Evolutionary conservation across 2,329 filamentous ascomycete genomes (phyloP).

Genomic region (Pseudocercospora eumusae): DNA sequence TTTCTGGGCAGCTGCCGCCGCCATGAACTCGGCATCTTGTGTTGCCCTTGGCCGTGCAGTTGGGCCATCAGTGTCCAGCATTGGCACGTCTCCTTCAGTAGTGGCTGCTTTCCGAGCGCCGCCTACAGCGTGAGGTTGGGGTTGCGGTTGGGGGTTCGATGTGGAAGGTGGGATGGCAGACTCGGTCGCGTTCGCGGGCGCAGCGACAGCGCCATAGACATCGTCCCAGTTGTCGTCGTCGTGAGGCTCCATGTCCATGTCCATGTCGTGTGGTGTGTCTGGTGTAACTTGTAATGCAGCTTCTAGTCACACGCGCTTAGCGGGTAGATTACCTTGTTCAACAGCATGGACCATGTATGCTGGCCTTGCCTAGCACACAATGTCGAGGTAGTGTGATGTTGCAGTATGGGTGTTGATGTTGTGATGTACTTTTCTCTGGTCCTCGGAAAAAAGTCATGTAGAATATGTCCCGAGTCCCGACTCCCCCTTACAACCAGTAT

Average conservation of each 20-base stretch:
- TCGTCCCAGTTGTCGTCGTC: constrained; percentile 39
- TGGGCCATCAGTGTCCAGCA: constrained; percentile 13
- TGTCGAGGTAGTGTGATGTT: background rate
- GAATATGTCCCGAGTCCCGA: too few species aligned
- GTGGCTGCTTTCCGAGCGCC: background rate
- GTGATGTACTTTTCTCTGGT: background rate
- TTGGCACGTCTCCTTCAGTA: constrained; percentile 11
- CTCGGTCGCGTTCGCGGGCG: constrained; percentile 1
- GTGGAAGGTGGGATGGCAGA: background rate
- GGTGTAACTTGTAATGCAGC: constrained; percentile 40
- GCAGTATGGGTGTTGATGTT: background rate
- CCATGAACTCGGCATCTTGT: constrained; percentile 47
- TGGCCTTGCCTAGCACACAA: constrained; percentile 7
- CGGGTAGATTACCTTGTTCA: constrained; percentile 32
- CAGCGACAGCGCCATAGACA: constrained; percentile 29
- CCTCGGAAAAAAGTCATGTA: background rate
- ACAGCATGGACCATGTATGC: constrained; percentile 6
- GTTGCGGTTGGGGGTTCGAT: too few species aligned
- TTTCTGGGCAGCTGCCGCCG: constrained; percentile 49
- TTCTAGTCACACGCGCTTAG: constrained; percentile 47
- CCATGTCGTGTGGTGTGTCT: constrained; percentile 34
- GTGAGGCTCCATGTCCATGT: too few species aligned
- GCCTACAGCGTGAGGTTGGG: background rate
- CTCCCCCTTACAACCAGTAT: too few species aligned
- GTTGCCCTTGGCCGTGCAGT: constrained; percentile 32